phyloP scores from a whole-genome alignment of 1,139 yeast species.

The Scheffersomyces insectosa region DNA sequence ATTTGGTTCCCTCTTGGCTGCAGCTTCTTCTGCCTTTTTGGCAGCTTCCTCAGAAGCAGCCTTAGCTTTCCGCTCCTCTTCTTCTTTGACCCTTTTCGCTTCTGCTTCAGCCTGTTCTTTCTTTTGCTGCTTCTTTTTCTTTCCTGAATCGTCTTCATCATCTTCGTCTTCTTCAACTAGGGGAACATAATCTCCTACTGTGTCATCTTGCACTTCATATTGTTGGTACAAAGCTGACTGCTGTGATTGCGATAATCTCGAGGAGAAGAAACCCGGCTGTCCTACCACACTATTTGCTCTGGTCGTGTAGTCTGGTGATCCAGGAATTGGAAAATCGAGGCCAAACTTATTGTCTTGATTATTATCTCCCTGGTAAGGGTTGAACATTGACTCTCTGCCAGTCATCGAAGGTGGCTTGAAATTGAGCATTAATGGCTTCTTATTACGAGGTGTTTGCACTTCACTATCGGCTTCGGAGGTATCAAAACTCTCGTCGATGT shows the following conservation, averaged over 20 bases:
- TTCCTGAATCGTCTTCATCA: constrained; percentile 29
- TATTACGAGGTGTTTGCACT: constrained; percentile 2
- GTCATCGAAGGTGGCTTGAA: constrained; percentile 2
- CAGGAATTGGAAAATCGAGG: constrained; percentile 49
- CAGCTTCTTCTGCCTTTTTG: constrained; percentile 14
- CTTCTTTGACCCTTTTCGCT: constrained; percentile 14
- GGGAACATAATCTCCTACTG: constrained; percentile 47
- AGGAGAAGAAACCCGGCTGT: constrained; percentile 34
- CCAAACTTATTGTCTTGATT: constrained; percentile 21
- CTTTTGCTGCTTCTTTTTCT: constrained; percentile 12
- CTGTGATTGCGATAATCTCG: constrained; percentile 47
- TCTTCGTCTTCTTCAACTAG: constrained; percentile 49
- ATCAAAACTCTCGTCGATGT: constrained; percentile 19
- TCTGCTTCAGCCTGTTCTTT: constrained; percentile 13
- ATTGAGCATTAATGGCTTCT: constrained; percentile 7
- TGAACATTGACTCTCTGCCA: constrained; percentile 21
- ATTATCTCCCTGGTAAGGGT: constrained; percentile 25
- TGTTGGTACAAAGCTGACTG: constrained; percentile 49
- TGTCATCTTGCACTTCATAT: constrained; percentile 49
- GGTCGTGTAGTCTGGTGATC: constrained; percentile 48
- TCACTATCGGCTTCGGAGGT: constrained; percentile 3
- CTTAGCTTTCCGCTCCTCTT: constrained; percentile 12
- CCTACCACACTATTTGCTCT: constrained; percentile 49
- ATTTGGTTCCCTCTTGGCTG: constrained; percentile 9
- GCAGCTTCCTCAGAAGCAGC: constrained; percentile 4